These are phyloP conservation scores for Citrus australasica DNA, from an alignment of 345 rosid genomes.

Conservation along the genomic window DNA sequence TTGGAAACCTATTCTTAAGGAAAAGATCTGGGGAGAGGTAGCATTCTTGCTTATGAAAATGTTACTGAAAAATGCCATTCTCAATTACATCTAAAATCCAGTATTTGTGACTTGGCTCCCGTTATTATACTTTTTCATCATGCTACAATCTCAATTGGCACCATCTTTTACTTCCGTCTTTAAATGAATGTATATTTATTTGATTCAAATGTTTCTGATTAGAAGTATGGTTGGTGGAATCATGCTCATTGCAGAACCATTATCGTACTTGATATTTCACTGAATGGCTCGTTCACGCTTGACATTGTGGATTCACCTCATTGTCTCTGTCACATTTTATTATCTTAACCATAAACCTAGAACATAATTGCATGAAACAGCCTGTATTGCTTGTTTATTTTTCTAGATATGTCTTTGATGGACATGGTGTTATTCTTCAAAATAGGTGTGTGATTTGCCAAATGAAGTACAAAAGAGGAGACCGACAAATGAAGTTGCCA, in stretches of 20 bases:
- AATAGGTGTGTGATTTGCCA: conserved; percentile 71
- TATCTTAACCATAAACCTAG: background rate
- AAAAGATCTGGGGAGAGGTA: conserved; percentile 61
- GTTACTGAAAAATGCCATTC: background rate
- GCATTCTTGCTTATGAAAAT: conserved; percentile 3
- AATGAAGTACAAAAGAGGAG: conserved; percentile 60
- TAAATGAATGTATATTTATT: background rate
- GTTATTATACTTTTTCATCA: background rate
- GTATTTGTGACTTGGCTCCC: background rate
- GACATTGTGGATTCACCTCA: background rate
- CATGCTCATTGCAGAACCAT: background rate
- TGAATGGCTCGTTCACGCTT: background rate
- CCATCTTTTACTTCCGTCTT: background rate
- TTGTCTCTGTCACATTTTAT: background rate
- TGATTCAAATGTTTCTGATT: background rate
- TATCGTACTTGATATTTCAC: background rate
- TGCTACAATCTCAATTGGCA: background rate
- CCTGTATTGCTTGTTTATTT: background rate
- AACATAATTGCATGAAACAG: no score
- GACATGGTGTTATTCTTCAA: background rate
- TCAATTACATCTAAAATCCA: background rate
- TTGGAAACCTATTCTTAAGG: conserved; percentile 47
- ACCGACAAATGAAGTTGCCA: conserved; percentile 50
- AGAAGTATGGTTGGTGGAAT: background rate
- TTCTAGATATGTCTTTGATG: background rate